These are phyloP conservation scores for Eucalyptus pumila DNA, from an alignment of 345 rosid genomes.

Conservation along the genomic window DNA sequence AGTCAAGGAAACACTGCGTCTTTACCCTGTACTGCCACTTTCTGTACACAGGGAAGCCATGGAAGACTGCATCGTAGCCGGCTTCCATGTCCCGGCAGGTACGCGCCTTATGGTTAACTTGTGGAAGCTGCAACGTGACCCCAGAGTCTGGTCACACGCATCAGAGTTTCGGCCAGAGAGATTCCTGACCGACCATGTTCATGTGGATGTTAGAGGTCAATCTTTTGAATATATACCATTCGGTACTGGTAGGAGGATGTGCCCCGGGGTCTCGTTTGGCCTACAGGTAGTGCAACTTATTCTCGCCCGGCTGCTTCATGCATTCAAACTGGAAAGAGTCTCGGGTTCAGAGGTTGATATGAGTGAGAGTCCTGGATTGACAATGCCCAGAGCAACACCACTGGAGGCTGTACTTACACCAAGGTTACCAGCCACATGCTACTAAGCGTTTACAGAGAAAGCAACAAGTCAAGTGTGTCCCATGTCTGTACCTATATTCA, in stretches of 20 bases:
- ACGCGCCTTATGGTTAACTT: conserved; percentile 3
- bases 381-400: conserved; percentile 2
- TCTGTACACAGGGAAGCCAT: conserved; percentile 7
- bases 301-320: conserved; percentile 9
- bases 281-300: conserved; percentile 3
- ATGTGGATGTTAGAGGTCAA: neutral
- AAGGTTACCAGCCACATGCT: neutral
- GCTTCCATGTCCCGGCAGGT: neutral
- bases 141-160: conserved; percentile 1
- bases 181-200: conserved; percentile 1
- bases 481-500: neutral
- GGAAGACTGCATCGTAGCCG: conserved; percentile 2
- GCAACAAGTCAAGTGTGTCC: neutral
- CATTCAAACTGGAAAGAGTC: neutral
- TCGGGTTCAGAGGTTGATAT: neutral
- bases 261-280: conserved; percentile 10
- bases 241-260: conserved; percentile 16
- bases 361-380: conserved; percentile 8
- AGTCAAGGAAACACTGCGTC: conserved; percentile 9
- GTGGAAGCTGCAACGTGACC: conserved; percentile 16
- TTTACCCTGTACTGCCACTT: conserved; percentile 10
- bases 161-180: conserved; percentile 11
- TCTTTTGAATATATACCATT: conserved; percentile 9
- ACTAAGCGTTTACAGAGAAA: neutral
- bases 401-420: conserved; percentile 9